Base-by-base conservation (phyloP, 2,329 filamentous ascomycete genomes). In the Colletotrichum plurivorum region DNA sequence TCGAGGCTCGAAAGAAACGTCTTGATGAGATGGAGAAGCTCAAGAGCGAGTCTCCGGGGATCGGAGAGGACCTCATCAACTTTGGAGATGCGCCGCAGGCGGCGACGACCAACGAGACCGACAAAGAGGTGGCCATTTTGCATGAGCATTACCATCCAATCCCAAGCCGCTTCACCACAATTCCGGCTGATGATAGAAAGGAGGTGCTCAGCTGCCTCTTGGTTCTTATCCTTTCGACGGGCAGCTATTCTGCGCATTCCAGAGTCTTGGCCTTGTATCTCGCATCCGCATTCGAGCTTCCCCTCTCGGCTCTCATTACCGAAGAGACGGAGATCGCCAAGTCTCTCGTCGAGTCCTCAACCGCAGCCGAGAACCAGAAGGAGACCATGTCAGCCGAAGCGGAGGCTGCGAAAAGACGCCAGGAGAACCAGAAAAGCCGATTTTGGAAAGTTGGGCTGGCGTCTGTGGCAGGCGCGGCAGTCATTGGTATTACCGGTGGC, bases 391-490 rank as follows among this genome's bases (percentile, higher is more conserved):
- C 90, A 0, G 93, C 92, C 1, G 92, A 95, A 70, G 89, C 91
- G 1, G 94, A 96, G 77, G 90, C 90, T 0, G 89, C 92, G 75
- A 93, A 92, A 77, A 89, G 92, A 62, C 87, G 87, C 15, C 90
- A 95, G 71, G 88, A 93, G 68, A 93, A 92, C 63, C 89, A 93
- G 73, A 82, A 87, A 9, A 85, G 89, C 20, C 85, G 94, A 9
- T 92, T 92, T 78, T 97, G 94, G 93, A 98, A 97, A 78, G 94
- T 98, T 20, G 94, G 95, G 0, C 84, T 98, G 27, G 95, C 95
- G 0, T 93, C 93, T 9, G 94, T 97, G 0, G 94, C 94, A 0
- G 95, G 95, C 12, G 95, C 95, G 1, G 93, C 93, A 0, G 84
- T 97, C 1, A 95, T 98, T n/a, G 95, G 95, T 6, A 88, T 98